Conservation (phyloP, 2,329 filamentous ascomycete species). For the Phyllosticta paracitricarpa region DNA sequence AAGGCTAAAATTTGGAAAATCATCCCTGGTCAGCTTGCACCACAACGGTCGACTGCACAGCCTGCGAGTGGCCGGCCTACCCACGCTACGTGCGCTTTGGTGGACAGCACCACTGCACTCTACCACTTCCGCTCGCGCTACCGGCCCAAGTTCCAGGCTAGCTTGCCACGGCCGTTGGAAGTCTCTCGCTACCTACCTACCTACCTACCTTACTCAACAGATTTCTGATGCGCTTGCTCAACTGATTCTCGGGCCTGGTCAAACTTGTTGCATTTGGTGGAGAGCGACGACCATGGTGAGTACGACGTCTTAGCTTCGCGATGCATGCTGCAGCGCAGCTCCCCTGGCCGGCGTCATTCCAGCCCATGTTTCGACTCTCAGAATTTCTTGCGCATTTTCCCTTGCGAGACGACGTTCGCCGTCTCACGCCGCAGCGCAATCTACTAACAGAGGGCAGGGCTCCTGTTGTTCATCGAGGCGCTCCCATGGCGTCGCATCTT, state of each 20-base stretch:
- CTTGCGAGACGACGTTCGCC: not conserved
- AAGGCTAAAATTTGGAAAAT: not conserved
- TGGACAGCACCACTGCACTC: not conserved
- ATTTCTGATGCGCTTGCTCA: not conserved
- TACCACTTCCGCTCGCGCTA: not conserved
- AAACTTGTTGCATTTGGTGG: not conserved
- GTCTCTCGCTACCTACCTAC: not conserved
- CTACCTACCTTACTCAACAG: not conserved
- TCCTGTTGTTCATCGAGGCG: slow-evolving; percentile 5
- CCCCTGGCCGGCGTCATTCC: too few species aligned
- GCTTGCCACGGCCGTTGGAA: not conserved
- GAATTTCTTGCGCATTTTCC: not conserved
- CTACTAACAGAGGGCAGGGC: not conserved
- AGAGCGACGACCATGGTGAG: not conserved
- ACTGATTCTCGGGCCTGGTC: not conserved
- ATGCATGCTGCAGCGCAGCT: not conserved
- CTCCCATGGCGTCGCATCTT: not conserved
- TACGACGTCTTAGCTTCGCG: not conserved
- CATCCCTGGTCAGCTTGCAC: not conserved
- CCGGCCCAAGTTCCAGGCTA: not conserved
- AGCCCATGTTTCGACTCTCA: not conserved
- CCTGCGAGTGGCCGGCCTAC: not conserved
- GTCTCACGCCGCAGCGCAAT: not conserved
- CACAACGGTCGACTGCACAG: not conserved
- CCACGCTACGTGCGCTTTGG: not conserved